These are phyloP conservation scores for Cryptosporidium sp. DNA, from an alignment of 169 alveolate species.

Conservation along the genomic window DNA sequence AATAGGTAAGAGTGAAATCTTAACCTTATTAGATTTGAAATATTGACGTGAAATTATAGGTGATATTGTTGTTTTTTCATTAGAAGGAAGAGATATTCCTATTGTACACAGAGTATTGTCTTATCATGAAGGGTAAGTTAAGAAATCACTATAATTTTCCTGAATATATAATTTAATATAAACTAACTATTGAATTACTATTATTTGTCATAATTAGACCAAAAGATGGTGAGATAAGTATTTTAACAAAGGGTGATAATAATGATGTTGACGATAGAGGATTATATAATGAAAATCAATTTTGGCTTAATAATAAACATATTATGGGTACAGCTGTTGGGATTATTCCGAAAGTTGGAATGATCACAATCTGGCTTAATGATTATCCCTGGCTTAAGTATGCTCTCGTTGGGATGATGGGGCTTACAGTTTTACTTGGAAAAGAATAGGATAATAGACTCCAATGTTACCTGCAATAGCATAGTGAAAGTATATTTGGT, in stretches of 20 bases:
- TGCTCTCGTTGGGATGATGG: slow-evolving; percentile 78
- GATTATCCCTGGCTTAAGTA: slow-evolving; percentile 89
- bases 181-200: not conserved
- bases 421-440: slow-evolving; percentile 77
- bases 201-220: slow-evolving; percentile 9
- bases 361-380: slow-evolving; percentile 90
- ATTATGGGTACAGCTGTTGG: slow-evolving; percentile 91
- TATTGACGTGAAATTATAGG: slow-evolving; percentile 20
- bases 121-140: slow-evolving; percentile 81
- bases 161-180: not conserved
- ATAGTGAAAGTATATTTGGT: slow-evolving; percentile 19
- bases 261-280: slow-evolving; percentile 95
- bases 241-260: slow-evolving; percentile 95
- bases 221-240: slow-evolving; percentile 82
- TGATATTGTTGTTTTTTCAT: slow-evolving; percentile 89
- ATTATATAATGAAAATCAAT: slow-evolving; percentile 86
- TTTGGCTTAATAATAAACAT: slow-evolving; percentile 86
- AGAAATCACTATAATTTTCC: not conserved
- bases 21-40: not conserved
- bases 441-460: slow-evolving; percentile 7
- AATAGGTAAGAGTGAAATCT: slow-evolving; percentile 77
- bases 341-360: slow-evolving; percentile 91
- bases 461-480: not conserved
- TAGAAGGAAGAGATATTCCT: slow-evolving; percentile 92
- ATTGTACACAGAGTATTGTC: slow-evolving; percentile 93